These are phyloP conservation scores for Diaporthe sp. DNA, from an alignment of 2,329 filamentous ascomycete species.

Conservation along the genomic window DNA sequence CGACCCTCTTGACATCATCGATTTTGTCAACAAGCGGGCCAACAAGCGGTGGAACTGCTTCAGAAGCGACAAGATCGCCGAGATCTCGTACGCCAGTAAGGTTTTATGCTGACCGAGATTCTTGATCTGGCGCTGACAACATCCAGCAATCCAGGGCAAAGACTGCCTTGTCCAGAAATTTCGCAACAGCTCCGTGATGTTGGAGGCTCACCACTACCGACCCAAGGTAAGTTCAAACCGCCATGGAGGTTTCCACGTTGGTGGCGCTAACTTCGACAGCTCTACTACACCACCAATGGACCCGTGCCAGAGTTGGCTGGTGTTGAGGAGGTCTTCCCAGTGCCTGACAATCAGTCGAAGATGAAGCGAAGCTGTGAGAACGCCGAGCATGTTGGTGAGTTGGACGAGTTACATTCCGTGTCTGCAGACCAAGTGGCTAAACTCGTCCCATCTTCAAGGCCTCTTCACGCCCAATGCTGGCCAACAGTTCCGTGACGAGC, in stretches of 20 bases:
- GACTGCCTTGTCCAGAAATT: slow-evolving; percentile 95
- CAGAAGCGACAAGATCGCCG: slow-evolving; percentile 85
- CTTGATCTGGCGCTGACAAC: slow-evolving; percentile 40
- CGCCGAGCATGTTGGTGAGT: slow-evolving; percentile 82
- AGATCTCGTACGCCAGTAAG: slow-evolving; percentile 95
- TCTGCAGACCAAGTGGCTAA: background rate
- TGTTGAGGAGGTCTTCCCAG: slow-evolving; percentile 79
- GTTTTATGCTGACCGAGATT: slow-evolving; percentile 33
- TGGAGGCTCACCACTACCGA: slow-evolving; percentile 82
- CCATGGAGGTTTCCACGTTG: background rate
- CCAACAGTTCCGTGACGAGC: slow-evolving; percentile 78
- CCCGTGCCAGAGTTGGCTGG: slow-evolving; percentile 67
- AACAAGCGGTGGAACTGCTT: slow-evolving; percentile 84
- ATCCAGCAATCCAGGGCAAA: slow-evolving; percentile 85
- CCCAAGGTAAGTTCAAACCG: slow-evolving; percentile 72
- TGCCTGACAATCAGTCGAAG: slow-evolving; percentile 86
- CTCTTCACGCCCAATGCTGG: slow-evolving; percentile 84
- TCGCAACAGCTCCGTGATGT: slow-evolving; percentile 95
- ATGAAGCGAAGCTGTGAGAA: slow-evolving; percentile 90
- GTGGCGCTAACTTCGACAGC: slow-evolving; percentile 46
- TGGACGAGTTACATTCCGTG: background rate
- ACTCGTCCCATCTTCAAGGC: slow-evolving; percentile 53
- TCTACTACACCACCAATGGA: slow-evolving; percentile 63
- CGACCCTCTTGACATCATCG: slow-evolving; percentile 79
- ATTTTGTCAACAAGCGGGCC: slow-evolving; percentile 76